Evolutionary conservation across 768 basidiomycete genomes (phyloP).

Genomic region (Mycena rebaudengoi): DNA sequence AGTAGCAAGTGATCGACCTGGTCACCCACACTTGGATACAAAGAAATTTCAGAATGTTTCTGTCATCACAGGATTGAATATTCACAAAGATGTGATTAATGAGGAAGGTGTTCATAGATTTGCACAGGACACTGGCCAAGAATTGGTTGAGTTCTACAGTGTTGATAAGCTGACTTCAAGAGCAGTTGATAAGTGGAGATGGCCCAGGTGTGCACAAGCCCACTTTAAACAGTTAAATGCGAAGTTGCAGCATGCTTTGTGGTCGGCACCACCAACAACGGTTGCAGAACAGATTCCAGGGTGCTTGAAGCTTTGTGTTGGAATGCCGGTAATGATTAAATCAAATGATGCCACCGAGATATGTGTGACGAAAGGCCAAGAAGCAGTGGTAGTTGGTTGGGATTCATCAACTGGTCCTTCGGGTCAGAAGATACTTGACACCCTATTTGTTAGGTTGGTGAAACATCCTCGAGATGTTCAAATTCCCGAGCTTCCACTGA

Average conservation of each 20-base stretch:
- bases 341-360: background rate
- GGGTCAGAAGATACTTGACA: background rate
- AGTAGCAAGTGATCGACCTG: conserved; percentile 17
- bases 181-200: background rate
- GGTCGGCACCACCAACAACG: background rate
- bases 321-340: background rate
- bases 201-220: background rate
- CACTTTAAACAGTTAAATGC: background rate
- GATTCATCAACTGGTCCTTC: background rate
- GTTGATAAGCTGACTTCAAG: background rate
- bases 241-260: background rate
- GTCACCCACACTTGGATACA: too few relatives aligned
- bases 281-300: background rate
- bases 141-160: background rate
- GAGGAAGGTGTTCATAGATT: background rate
- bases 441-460: background rate
- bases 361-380: background rate
- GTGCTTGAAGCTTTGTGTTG: background rate
- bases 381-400: background rate
- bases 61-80: background rate
- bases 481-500: background rate
- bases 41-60: background rate
- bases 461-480: background rate
- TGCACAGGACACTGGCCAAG: background rate
- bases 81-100: background rate